These are phyloP conservation scores for Cyberlindnera amylophila DNA, from an alignment of 805 yeast genomes.

Conservation along the genomic window DNA sequence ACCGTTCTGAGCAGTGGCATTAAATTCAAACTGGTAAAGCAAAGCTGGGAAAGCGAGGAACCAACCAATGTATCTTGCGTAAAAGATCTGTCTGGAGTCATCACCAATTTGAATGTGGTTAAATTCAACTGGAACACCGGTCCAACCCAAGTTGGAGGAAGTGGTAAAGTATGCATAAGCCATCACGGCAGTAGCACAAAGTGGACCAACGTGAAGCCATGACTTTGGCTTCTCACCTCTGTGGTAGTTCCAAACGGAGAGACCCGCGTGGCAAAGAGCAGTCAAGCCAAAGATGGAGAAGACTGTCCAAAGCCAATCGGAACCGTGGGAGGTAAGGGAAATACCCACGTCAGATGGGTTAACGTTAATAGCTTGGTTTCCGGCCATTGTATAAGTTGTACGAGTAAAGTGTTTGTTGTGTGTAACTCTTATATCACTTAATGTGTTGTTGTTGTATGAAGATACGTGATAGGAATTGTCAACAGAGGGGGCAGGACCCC, in stretches of 20 bases:
- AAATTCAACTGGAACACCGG: conserved; percentile 45
- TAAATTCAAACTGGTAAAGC: conserved; percentile 31
- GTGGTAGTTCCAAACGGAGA: conserved; percentile 22
- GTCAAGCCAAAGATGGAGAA: conserved; percentile 44
- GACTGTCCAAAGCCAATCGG: conserved; percentile 67
- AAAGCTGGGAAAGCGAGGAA: conserved; percentile 49
- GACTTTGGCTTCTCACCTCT: conserved; percentile 26
- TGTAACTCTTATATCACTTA: background rate
- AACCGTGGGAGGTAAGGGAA: conserved; percentile 53
- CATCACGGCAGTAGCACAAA: conserved; percentile 38
- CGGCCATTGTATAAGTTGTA: conserved; percentile 15
- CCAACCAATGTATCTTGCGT: conserved; percentile 54
- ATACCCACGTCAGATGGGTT: conserved; percentile 39
- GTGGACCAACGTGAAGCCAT: conserved; percentile 38
- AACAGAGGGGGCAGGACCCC: no score
- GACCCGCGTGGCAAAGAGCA: conserved; percentile 29
- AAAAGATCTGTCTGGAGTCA: conserved; percentile 49
- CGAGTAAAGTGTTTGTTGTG: background rate
- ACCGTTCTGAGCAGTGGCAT: conserved; percentile 20
- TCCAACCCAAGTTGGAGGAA: conserved; percentile 58
- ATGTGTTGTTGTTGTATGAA: background rate
- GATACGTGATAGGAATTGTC: no score
- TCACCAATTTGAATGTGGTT: conserved; percentile 38
- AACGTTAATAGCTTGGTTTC: conserved; percentile 20
- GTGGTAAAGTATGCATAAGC: conserved; percentile 50